Conservation (phyloP, 2,329 filamentous ascomycete species). For the Trichoderma atroviride region DNA sequence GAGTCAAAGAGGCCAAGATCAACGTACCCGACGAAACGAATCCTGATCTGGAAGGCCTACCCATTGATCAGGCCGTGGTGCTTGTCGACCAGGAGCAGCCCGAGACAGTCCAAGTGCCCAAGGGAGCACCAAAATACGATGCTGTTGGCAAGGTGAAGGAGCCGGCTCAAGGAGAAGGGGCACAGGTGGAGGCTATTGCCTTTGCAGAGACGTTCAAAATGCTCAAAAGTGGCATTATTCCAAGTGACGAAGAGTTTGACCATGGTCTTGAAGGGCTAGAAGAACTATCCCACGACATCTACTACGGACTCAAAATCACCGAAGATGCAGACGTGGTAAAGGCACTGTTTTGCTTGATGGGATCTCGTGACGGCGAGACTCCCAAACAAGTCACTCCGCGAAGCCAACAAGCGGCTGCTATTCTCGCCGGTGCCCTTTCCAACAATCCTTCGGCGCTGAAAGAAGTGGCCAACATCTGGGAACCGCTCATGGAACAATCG, state of each 20-base stretch:
- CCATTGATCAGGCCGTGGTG: constrained; percentile 56
- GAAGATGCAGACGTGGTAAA: constrained; percentile 57
- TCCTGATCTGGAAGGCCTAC: constrained; percentile 52
- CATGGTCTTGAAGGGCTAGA: constrained; percentile 60
- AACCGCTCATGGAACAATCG: constrained; percentile 41
- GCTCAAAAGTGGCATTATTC: constrained; percentile 49
- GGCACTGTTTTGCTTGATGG: constrained; percentile 60
- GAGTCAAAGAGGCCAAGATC: constrained; percentile 66
- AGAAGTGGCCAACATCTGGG: constrained; percentile 54
- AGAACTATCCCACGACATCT: constrained; percentile 69
- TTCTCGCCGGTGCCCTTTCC: constrained; percentile 60
- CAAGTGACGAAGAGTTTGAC: constrained; percentile 45
- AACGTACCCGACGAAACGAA: constrained; percentile 59
- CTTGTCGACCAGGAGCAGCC: constrained; percentile 53
- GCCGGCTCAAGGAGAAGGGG: constrained; percentile 39
- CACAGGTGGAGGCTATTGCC: constrained; percentile 37
- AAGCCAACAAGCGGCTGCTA: constrained; percentile 58
- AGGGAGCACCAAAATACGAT: constrained; percentile 60
- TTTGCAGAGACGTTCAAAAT: constrained; percentile 44
- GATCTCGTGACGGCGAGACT: constrained; percentile 34
- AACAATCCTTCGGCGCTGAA: constrained; percentile 66
- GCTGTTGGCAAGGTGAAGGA: constrained; percentile 59
- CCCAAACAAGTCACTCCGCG: constrained; percentile 39
- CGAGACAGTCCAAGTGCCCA: constrained; percentile 44
- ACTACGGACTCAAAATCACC: constrained; percentile 66